Percentiles rank a stretch among this genome's conserved stretches.
Conservation (phyloP, 257 asterid species). For the Haberlea rhodopensis region DNA sequence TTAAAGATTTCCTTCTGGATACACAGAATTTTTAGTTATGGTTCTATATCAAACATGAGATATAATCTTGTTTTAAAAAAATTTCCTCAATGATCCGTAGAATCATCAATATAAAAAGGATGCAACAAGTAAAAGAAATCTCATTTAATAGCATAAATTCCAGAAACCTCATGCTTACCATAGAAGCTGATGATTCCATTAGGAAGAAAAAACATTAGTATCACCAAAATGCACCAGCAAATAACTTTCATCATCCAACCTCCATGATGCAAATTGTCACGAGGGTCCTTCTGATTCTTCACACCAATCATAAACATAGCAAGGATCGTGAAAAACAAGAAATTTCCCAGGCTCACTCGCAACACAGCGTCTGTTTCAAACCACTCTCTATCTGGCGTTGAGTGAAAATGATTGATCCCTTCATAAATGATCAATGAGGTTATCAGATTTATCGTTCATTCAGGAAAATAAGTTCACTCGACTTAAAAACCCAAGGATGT, state of each 20-base stretch:
- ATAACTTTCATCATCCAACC: conserved; percentile 95
- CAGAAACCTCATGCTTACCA: conserved; percentile 43
- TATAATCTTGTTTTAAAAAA: not conserved
- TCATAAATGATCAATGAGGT: conserved; percentile 20
- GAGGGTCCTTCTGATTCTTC: conserved; percentile 89
- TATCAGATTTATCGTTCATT: conserved; percentile 16
- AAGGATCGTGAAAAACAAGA: conserved; percentile 76
- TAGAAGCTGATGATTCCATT: conserved; percentile 83
- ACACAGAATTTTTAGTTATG: too few species aligned
- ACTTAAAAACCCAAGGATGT: not conserved
- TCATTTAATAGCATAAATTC: not conserved
- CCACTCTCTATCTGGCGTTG: conserved; percentile 94
- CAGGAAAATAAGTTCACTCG: not conserved
- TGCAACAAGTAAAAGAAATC: conserved; percentile 1
- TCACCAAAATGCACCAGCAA: conserved; percentile 83
- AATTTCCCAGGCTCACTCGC: conserved; percentile 95
- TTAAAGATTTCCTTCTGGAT: not conserved
- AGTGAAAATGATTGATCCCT: conserved; percentile 94
- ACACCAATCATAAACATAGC: conserved; percentile 84
- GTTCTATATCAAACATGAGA: not conserved
- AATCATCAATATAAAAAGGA: conserved; percentile 11
- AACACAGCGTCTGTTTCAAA: conserved; percentile 94
- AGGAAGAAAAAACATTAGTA: conserved; percentile 87
- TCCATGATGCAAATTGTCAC: conserved; percentile 85
- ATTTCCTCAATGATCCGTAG: not conserved